Evolutionary conservation across 2,329 filamentous ascomycete species (phyloP).

Genomic region (Magnaporthales sp.): DNA sequence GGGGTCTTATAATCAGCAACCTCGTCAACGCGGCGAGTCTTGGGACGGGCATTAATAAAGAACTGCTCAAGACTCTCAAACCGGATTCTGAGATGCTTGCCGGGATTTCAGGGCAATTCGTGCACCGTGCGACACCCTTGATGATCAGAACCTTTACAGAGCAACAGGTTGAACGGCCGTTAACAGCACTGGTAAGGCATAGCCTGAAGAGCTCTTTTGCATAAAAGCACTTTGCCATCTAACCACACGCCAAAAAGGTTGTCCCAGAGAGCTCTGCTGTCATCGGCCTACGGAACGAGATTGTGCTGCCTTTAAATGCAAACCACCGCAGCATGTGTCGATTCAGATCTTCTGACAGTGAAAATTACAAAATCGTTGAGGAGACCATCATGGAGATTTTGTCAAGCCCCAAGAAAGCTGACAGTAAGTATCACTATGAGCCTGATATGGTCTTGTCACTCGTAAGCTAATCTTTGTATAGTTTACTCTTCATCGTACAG

Average conservation of each 20-base stretch:
- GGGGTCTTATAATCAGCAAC: background rate
- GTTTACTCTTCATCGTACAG: background rate
- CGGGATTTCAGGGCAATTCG: background rate
- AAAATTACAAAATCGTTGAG: background rate
- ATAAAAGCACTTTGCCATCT: too few species aligned
- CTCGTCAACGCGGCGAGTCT: background rate
- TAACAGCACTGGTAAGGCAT: background rate
- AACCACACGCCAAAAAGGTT: background rate
- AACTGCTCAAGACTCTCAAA: background rate
- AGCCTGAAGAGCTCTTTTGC: too few species aligned
- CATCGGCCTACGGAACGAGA: background rate
- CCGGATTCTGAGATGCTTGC: background rate
- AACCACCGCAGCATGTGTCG: constrained; percentile 1
- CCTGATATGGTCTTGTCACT: background rate
- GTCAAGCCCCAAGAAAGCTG: background rate
- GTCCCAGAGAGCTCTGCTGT: background rate
- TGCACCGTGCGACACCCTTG: background rate
- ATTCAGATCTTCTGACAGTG: background rate
- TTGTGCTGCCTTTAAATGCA: background rate
- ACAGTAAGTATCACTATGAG: background rate
- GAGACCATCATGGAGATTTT: background rate
- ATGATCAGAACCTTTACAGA: constrained; percentile 1
- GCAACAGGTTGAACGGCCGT: background rate
- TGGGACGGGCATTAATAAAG: background rate
- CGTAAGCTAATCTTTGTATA: background rate